Conservation (phyloP, 2,329 filamentous ascomycete species). For the Claviceps maximensis region DNA sequence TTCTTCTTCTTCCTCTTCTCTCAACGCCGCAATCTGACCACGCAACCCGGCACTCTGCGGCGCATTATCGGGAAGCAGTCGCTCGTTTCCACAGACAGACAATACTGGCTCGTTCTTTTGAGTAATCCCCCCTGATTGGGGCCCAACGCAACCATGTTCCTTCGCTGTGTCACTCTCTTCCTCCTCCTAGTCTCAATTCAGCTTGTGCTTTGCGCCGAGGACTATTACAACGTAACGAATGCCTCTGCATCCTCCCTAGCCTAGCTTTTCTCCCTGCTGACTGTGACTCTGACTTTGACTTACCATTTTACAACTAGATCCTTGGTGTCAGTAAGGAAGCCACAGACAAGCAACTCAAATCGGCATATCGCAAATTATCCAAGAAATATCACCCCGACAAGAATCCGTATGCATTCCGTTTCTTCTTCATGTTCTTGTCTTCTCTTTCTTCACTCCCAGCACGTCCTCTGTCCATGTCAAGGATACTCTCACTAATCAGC, state of each 20-base stretch:
- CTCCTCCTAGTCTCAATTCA: conserved; percentile 41
- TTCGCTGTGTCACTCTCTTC: conserved; percentile 34
- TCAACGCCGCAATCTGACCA: neutral
- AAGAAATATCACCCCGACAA: conserved; percentile 98
- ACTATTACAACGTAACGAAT: conserved; percentile 60
- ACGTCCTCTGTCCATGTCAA: too few species aligned
- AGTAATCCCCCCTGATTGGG: conserved; percentile 7
- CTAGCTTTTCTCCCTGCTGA: too few species aligned
- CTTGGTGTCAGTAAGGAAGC: conserved; percentile 70
- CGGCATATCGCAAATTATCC: conserved; percentile 78
- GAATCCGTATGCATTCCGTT: conserved; percentile 58
- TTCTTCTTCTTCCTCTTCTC: too few species aligned
- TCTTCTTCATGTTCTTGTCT: too few species aligned
- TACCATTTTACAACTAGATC: conserved; percentile 34
- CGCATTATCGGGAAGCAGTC: conserved; percentile 1
- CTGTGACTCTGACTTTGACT: too few species aligned
- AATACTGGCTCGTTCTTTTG: neutral
- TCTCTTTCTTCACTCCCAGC: neutral
- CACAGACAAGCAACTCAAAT: conserved; percentile 79
- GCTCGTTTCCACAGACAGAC: neutral
- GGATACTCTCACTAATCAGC: too few species aligned
- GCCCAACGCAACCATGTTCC: conserved; percentile 32
- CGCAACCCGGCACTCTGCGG: conserved; percentile 4
- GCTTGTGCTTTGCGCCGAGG: conserved; percentile 46
- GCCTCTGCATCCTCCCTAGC: conserved; percentile 4